Evolutionary conservation across 1,284 basidiomycete species (phyloP).

Genomic region (Fomitiporia mediterranea): DNA sequence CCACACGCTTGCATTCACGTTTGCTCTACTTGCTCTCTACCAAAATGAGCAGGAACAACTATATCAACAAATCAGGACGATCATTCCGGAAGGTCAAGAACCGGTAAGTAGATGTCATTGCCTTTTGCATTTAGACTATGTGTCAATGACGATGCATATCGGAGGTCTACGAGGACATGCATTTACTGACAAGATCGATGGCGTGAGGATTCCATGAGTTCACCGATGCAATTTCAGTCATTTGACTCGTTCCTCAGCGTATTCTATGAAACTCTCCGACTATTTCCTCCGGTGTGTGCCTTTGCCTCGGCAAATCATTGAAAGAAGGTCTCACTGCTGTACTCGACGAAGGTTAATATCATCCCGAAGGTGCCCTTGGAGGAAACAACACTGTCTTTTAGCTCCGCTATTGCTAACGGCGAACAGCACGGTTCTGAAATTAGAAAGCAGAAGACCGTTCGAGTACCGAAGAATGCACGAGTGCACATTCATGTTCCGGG

Average conservation of each 20-base stretch:
- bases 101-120: conserved; percentile 38
- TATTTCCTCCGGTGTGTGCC: conserved; percentile 52
- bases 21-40: conserved; percentile 49
- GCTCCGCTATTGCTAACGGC: conserved; percentile 35
- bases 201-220: conserved; percentile 32
- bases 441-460: conserved; percentile 28
- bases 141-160: conserved; percentile 2
- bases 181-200: conserved; percentile 39
- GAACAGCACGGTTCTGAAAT: neutral
- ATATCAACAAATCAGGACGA: conserved; percentile 44
- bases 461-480: conserved; percentile 41
- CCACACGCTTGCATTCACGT: conserved; percentile 52
- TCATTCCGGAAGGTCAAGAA: conserved; percentile 38
- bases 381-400: conserved; percentile 38
- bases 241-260: conserved; percentile 11
- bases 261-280: conserved; percentile 31
- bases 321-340: conserved; percentile 12
- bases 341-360: conserved; percentile 31
- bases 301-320: conserved; percentile 56
- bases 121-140: neutral
- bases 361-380: conserved; percentile 48
- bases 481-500: conserved; percentile 39
- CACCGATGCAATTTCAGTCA: conserved; percentile 11
- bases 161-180: conserved; percentile 51
- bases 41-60: conserved; percentile 59